Base-by-base conservation (phyloP, 371 early-diverging fungal species). In the Rhizopus stolonifer region DNA sequence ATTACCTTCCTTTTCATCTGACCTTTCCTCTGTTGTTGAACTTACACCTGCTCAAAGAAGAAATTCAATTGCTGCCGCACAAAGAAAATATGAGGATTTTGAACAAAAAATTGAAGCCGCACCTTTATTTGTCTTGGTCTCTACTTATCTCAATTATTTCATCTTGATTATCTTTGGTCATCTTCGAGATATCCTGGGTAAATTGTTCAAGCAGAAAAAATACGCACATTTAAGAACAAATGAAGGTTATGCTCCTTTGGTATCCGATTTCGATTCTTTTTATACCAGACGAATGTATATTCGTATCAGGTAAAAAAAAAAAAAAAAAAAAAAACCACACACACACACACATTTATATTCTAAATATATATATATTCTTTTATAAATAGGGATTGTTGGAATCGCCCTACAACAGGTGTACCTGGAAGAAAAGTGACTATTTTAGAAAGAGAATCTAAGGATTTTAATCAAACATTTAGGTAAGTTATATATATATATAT, bases 191-290 rank as follows among this genome's bases (percentile, higher is more conserved):
- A 87, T 87, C 56, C 78, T 88, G 51, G 94, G 94, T 46, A 92
- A 89, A 75, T 52, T 87, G 13, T 81, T 92, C 54, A 78, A 81
- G 25, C 79, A 83, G 7, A 72, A 83, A 46, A 74, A 83, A 54
- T 94, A 89, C 72, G 65, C 72, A 29, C 86, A 92, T 69, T 69
- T 95, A 53, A 67, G 79, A 15, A 81, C 69, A 45, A 81, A 79
- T 58, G 81, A 93, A 86, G 91, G 94, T 17, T 86, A 87, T 77
- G 95, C 98, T 18, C 91, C 99, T 56, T 61, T 95, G 59, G 87
- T 92, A 49, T 86, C 94, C 46, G 94, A 95, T 66, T 93, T 98
- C 80, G 95, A 99, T 64, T 95, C 94, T 57, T 96, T 99, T 74
- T 99, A 94, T 82, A 92, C 90, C 49, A 82, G 99, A 53, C 87